These are phyloP conservation scores for Volvox carteri DNA, from an alignment of 163 green algal species.

Conservation along the genomic window DNA sequence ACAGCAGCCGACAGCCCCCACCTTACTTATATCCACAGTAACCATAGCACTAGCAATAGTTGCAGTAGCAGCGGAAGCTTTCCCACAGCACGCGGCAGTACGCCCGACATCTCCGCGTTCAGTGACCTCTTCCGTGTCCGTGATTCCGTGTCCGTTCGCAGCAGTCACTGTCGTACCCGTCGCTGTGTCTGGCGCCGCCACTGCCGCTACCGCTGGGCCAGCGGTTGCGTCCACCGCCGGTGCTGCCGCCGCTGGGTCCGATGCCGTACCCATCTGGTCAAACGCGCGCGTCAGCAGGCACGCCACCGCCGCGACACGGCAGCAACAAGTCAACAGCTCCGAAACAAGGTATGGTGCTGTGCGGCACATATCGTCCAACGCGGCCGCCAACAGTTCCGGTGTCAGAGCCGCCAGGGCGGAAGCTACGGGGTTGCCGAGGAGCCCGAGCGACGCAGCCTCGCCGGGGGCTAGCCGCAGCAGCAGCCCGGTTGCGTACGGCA, in stretches of 20 bases:
- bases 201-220: too few species aligned
- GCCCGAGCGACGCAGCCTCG: constrained; percentile 10
- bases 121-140: too few species aligned
- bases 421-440: neutral
- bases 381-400: neutral
- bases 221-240: neutral
- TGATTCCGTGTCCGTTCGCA: neutral
- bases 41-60: too few species aligned
- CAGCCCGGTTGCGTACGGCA: neutral
- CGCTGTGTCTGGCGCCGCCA: neutral
- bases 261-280: neutral
- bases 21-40: too few species aligned
- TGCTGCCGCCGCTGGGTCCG: neutral
- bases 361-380: constrained; percentile 20
- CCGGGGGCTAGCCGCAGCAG: neutral
- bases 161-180: too few species aligned
- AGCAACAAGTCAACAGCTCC: neutral
- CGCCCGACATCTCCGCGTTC: too few species aligned
- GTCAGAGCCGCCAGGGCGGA: neutral
- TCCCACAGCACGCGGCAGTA: too few species aligned
- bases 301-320: constrained; percentile 24
- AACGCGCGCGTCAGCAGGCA: constrained; percentile 26
- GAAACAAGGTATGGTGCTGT: neutral
- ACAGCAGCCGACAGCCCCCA: too few species aligned
- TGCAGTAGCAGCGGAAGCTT: too few species aligned